A percentile compares a stretch with the other conserved stretches of the same genome.
Evolutionary conservation across 1,284 basidiomycete genomes (phyloP).

Genomic region (Schizophyllum amplum): DNA sequence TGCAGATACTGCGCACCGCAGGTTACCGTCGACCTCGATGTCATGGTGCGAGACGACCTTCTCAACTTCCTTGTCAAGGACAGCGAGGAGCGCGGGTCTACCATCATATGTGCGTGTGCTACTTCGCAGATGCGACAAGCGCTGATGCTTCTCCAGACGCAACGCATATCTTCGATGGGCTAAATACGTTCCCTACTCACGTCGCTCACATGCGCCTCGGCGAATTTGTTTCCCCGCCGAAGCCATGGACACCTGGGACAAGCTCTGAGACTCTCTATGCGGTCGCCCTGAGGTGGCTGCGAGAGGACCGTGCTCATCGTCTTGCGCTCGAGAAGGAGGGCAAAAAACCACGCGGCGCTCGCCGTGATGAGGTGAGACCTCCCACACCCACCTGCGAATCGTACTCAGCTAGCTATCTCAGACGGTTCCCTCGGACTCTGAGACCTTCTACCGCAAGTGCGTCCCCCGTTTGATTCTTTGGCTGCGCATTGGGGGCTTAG

Average conservation of each 20-base stretch:
- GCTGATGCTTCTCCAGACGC: conserved; percentile 52
- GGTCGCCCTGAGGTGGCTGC: conserved; percentile 79
- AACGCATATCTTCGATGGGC: conserved; percentile 93
- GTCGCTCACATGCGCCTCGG: conserved; percentile 86
- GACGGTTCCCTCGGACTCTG: conserved; percentile 66
- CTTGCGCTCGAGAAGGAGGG: conserved; percentile 51
- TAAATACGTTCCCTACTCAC: conserved; percentile 83
- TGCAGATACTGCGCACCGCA: conserved; percentile 18
- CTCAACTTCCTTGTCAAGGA: conserved; percentile 85
- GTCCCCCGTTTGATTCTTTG: conserved; percentile 17
- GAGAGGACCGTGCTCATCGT: conserved; percentile 67
- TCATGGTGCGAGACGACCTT: conserved; percentile 88
- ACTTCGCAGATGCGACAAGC: neutral
- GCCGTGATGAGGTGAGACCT: conserved; percentile 45
- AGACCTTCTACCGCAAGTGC: conserved; percentile 86
- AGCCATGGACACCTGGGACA: conserved; percentile 48
- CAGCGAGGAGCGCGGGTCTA: conserved; percentile 75
- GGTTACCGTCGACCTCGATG: conserved; percentile 99
- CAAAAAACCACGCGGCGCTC: conserved; percentile 64
- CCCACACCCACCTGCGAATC: conserved; percentile 1
- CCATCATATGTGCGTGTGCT: conserved; percentile 74
- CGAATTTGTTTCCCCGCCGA: conserved; percentile 55
- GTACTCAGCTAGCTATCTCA: conserved; percentile 16
- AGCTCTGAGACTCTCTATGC: conserved; percentile 45
- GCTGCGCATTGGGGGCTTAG: neutral